Conservation (phyloP, 805 yeast genomes). For the Naumovozyma baii region DNA sequence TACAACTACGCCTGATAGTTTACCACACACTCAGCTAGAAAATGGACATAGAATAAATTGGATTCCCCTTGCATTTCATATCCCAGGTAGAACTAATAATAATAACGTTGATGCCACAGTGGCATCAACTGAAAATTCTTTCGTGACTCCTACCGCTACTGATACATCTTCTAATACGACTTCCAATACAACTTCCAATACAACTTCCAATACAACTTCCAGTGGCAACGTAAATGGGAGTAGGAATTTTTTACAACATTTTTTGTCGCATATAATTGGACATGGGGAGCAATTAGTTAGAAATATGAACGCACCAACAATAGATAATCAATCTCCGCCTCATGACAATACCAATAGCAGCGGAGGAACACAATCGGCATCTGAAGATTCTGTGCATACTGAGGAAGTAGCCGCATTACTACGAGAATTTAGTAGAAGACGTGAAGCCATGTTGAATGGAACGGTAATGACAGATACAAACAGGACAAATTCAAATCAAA, state of each 20-base stretch:
- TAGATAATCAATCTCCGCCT: too few relatives aligned
- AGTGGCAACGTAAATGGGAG: neutral
- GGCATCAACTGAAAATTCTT: neutral
- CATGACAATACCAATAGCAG: too few relatives aligned
- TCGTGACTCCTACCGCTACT: too few relatives aligned
- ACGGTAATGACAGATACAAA: neutral
- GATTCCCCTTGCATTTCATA: conserved; percentile 9
- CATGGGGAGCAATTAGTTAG: neutral
- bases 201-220: neutral
- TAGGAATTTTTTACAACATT: neutral
- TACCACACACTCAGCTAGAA: neutral
- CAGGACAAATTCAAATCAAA: too few relatives aligned
- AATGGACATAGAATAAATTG: conserved; percentile 8
- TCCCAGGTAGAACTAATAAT: conserved; percentile 3
- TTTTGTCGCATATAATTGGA: neutral
- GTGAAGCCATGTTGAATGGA: neutral
- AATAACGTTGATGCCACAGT: conserved; percentile 2
- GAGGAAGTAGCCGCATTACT: neutral
- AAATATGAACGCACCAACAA: neutral
- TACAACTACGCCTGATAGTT: too few relatives aligned
- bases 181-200: conserved; percentile 1
- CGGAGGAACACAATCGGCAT: too few relatives aligned
- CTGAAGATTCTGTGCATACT: neutral
- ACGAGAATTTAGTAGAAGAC: neutral
- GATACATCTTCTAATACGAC: neutral